phyloP scores from a whole-genome alignment of 192 early-diverging fungal genomes.

The Backusella macrospora region DNA sequence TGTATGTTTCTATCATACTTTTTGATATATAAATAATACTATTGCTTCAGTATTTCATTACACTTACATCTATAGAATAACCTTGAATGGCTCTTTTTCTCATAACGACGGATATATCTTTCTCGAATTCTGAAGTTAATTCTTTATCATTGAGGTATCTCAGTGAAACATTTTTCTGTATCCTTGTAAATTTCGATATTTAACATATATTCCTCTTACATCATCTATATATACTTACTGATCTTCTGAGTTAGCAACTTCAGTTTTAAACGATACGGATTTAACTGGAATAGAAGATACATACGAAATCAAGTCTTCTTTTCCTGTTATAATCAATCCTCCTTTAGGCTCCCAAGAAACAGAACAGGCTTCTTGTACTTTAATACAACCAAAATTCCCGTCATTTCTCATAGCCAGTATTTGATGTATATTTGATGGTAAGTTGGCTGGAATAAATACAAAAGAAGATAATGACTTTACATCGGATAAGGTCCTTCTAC shows the following conservation, averaged over 20 bases:
- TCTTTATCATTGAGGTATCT: background rate
- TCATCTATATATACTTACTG: background rate
- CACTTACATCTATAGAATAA: conserved; percentile 76
- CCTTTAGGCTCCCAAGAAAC: conserved; percentile 60
- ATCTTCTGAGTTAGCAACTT: background rate
- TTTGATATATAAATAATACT: conserved; percentile 27
- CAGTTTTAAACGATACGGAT: background rate
- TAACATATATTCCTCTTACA: background rate
- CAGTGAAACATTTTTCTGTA: background rate
- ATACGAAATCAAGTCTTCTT: conserved; percentile 25
- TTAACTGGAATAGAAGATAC: background rate
- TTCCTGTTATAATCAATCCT: conserved; percentile 47
- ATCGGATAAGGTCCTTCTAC: conserved; percentile 3
- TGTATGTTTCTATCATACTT: conserved; percentile 48
- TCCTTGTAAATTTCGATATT: background rate
- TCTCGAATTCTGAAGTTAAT: conserved; percentile 14
- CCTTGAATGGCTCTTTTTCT: conserved; percentile 70
- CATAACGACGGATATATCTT: conserved; percentile 87
- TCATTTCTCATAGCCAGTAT: conserved; percentile 57
- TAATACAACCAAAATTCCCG: conserved; percentile 50
- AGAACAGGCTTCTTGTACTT: conserved; percentile 52
- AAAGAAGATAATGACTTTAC: background rate
- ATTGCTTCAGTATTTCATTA: conserved; percentile 40
- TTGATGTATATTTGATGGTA: conserved; percentile 32
- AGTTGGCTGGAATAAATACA: conserved; percentile 6